Base-by-base conservation (phyloP, 208 protist genomes). In the Leishmania arabica region DNA sequence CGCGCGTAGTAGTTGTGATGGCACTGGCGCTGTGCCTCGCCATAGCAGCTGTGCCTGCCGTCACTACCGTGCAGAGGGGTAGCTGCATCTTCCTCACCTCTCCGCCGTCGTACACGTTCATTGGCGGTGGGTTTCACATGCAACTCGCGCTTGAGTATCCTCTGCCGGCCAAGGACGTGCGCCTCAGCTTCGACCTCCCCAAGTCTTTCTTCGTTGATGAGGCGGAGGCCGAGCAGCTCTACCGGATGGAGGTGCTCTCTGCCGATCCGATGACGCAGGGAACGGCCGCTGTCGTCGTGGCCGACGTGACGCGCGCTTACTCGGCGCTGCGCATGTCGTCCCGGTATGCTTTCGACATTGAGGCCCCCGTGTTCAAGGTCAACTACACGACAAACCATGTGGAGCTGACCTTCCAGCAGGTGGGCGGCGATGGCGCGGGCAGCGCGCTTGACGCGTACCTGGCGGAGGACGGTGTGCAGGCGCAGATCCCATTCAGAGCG, bases 91-190 rank as follows among this genome's bases (percentile, higher is more conserved):
- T 82, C 13, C n/a, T 80, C 24, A 15, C 6, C 45, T 37, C 75
- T 8, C 42, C 82, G 21, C 80, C 79, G 6, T 71, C 47, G 53
- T 89, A 84, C 71, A 78, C 79, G 21, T 83, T 88, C 75, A 76
- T 83, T 77, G 92, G 92, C 2, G 90, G 84, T 37, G 91, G 93
- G 6, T 95, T 94, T 80, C 91, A 97, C 84, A 93, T 95, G 91
- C 86, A 93, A 68, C 85, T 97, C 5, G 90, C 85, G 42, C 75
- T 97, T 11, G 89, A 94, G 69, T 92, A 91, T 78, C 87, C 90
- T 6, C 65, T 87, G 0, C 47, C 68, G 19, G 75, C 82, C 19
- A 75, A 86, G 6, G 77, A 66, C 1, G 75, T 89, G 24, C 66
- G 40, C 34, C 74, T 95, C 17, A 82, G 60, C 42, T 79, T 95